Base-by-base conservation (phyloP, 306 rosid species). In the Sindora glabra region DNA sequence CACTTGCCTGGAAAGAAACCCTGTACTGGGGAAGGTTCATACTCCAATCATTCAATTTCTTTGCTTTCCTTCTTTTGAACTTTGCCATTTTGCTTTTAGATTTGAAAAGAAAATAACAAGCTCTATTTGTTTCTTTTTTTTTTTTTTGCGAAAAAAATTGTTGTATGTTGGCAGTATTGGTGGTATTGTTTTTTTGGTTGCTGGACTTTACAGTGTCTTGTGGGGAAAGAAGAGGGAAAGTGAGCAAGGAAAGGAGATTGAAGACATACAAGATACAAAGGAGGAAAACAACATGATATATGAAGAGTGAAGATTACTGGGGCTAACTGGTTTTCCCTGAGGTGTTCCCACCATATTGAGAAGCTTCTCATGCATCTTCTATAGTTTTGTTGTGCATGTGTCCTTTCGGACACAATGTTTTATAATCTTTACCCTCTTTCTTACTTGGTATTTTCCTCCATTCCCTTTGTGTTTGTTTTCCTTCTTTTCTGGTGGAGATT, bases 141-240 rank as follows among this genome's bases (percentile, higher is more conserved):
- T 1, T 29, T 29, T 29, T 1, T 29, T 29, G 1, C 2, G n/a
- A n/a, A n/a, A n/a, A n/a, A 27, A 37, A 19, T 8, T 12, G 1
- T 9, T 10, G 5, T 2, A 38, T 48, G 36, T 32, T 68, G 71
- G 60, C 83, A 92, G 98, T 60, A 19, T 83, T 66, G 96, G 90
- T 61, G 98, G 98, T 42, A 78, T 82, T 13, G 13, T 83, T 56
- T 53, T 92, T 68, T 70, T 92, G 65, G 90, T 86, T 56, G 46
- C 59, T 56, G 98, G 96, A 26, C 92, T 92, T 8, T 92, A 92
- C 21, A 70, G 79, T 9, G 95, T 88, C 4, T 64, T 92, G 63
- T 92, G 96, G 96, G 98, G 90, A 21, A 92, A 92, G 80, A 83
- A 71, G 41, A 88, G 58, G 33, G 96, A 88, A 36, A 73, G 65